A percentile compares a stretch with the other conserved stretches of the same genome.
phyloP scores from a whole-genome alignment of 306 rosid species.

The Canavalia ensiformis region DNA sequence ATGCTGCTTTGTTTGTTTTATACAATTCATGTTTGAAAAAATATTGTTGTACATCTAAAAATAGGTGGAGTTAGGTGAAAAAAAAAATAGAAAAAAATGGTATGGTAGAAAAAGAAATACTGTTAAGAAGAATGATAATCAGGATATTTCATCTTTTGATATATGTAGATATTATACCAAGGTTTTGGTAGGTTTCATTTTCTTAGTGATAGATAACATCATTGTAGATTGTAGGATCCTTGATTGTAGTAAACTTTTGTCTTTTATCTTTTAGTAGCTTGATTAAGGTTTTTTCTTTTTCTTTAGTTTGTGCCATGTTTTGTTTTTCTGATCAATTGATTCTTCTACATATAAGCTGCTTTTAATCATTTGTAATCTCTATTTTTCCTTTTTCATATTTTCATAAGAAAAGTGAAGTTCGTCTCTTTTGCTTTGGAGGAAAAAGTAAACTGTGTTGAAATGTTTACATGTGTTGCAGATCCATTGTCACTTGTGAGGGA shows the following conservation, averaged over 20 bases:
- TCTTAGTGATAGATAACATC: constrained; percentile 6
- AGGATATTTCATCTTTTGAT: background rate
- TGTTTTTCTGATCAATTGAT: background rate
- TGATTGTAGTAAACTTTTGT: constrained; percentile 32
- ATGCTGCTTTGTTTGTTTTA: background rate
- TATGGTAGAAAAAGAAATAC: too few species aligned
- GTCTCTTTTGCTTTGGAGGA: constrained; percentile 19
- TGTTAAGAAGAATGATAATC: too few species aligned
- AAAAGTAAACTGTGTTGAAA: background rate
- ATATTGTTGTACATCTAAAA: too few species aligned
- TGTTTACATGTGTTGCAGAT: constrained; percentile 62
- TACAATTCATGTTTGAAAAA: background rate
- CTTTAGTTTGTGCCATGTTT: constrained; percentile 6
- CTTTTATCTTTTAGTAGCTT: background rate
- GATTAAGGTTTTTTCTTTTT: constrained; percentile 14
- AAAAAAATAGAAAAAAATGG: too few species aligned
- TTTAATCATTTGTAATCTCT: constrained; percentile 17
- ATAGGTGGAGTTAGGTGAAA: too few species aligned
- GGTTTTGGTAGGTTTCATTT: constrained; percentile 20
- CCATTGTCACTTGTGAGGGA: constrained; percentile 95
- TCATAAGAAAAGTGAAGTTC: constrained; percentile 9
- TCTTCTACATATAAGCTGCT: constrained; percentile 1
- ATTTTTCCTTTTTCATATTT: constrained; percentile 35
- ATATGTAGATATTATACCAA: constrained; percentile 7
- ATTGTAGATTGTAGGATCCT: background rate